Conservation (phyloP, 2,329 filamentous ascomycete genomes). For the Coniochaeta sp. region DNA sequence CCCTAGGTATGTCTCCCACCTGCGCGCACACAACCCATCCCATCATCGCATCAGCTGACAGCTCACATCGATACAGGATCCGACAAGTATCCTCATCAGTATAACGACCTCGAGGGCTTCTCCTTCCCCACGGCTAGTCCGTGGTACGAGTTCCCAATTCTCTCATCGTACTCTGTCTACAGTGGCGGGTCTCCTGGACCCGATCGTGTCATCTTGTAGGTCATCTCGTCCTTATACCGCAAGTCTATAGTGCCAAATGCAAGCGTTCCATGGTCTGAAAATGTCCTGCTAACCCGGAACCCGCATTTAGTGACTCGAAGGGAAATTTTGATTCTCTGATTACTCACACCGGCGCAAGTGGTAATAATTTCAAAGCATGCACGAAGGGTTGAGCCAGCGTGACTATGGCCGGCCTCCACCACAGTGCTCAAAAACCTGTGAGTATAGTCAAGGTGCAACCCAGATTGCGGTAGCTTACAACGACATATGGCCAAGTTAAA, state of each 20-base stretch:
- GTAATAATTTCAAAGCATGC: conserved; percentile 57
- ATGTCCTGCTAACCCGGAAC: not conserved
- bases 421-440: too few species aligned
- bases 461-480: too few species aligned
- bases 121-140: conserved; percentile 27
- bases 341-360: conserved; percentile 58
- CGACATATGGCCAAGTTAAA: too few species aligned
- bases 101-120: conserved; percentile 35
- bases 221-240: not conserved
- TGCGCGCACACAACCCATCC: not conserved
- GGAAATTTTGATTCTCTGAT: conserved; percentile 50
- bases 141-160: conserved; percentile 37
- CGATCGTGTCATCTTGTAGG: conserved; percentile 50
- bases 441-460: too few species aligned
- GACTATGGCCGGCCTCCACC: too few species aligned
- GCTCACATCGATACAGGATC: not conserved
- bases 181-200: conserved; percentile 49
- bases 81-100: conserved; percentile 33
- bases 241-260: not conserved
- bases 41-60: not conserved
- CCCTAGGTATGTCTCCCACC: conserved; percentile 13
- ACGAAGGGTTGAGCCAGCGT: not conserved
- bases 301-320: conserved; percentile 27
- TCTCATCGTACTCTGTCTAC: conserved; percentile 25
- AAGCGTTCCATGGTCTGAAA: not conserved